Evolutionary conservation across 805 yeast species (phyloP).

Genomic region (Metschnikowia chrysomelidarum): DNA sequence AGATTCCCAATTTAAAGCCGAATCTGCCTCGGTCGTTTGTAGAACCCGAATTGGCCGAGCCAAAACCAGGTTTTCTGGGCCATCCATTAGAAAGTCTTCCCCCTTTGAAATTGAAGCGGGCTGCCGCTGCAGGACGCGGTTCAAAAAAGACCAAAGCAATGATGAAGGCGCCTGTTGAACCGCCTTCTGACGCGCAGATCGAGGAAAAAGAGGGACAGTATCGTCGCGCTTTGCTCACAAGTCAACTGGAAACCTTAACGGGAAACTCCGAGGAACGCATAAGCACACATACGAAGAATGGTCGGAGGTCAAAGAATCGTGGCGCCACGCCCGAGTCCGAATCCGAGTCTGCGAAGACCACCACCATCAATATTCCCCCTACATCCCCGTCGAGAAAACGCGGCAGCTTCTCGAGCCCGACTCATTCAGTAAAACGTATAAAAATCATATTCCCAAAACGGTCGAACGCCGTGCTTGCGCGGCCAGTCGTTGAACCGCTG

Average conservation of each 20-base stretch:
- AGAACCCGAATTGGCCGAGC: slow-evolving; percentile 59
- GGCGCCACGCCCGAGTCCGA: too few relatives aligned
- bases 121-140: slow-evolving; percentile 47
- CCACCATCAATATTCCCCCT: slow-evolving; percentile 5
- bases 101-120: slow-evolving; percentile 53
- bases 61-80: slow-evolving; percentile 66
- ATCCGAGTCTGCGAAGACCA: slow-evolving; percentile 18
- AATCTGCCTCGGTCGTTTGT: slow-evolving; percentile 28
- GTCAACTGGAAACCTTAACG: slow-evolving; percentile 16
- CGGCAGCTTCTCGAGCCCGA: slow-evolving; percentile 4
- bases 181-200: slow-evolving; percentile 20
- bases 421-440: slow-evolving; percentile 14
- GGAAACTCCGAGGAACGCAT: slow-evolving; percentile 14
- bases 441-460: slow-evolving; percentile 37
- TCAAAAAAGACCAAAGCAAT: slow-evolving; percentile 27
- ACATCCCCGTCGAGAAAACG: slow-evolving; percentile 1
- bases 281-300: too few relatives aligned
- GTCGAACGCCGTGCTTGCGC: slow-evolving; percentile 23
- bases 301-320: too few relatives aligned
- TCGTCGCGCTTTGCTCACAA: slow-evolving; percentile 16
- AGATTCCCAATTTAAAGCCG: slow-evolving; percentile 8
- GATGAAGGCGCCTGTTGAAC: slow-evolving; percentile 3
- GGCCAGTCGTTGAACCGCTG: slow-evolving; percentile 8
- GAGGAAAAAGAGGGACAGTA: slow-evolving; percentile 13
- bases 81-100: slow-evolving; percentile 72